Evolutionary conservation across 2,329 filamentous ascomycete genomes (phyloP), one percentile per base, ranked within the genome.

Genomic region (Neopestalotiopsis sp.): DNA sequence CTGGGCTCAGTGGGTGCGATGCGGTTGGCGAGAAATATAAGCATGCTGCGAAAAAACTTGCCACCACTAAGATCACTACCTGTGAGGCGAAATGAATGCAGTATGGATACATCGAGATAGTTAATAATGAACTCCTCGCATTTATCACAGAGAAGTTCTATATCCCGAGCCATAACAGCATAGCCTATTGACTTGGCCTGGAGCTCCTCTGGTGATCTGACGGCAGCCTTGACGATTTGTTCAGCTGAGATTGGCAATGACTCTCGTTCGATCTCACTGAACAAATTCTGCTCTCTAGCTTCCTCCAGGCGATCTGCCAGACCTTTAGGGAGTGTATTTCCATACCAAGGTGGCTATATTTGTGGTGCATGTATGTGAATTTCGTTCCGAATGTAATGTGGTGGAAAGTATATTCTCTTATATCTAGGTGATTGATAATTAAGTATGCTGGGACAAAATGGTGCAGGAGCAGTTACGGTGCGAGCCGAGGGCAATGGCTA

Each of bases 41-140:
- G 4, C 17, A 61, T 24, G 32, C n/a, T 34, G 59, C 59, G 40
- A 28, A 30, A 62, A 30, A 2, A 1, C 17, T 42, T 34, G 4
- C 24, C 30, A 5, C 59, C 59, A 9, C 14, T 13, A 7, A 62
- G 14, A 38, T 62, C n/a, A 10, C 13, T 42, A 12, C 30, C 59
- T 1, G 32, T 14, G 14, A 62, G 34, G 34, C 40, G 30, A 20
- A 34, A 62, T 6, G 59, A 30, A 62, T 62, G 20, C 4, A 62
- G 13, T 30, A 9, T 20, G 2, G 30, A 30, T 10, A 62, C 2
- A 5, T 62, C 59, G 6, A 40, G 14, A 40, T 61, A 2, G 4
- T 20, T 2, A n/a, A 1, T 32, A 5, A 1, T n/a, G 14, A 40
- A 5, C 2, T 20, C 17, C 5, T 1, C 2, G 1, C 2, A 2